Evolutionary conservation across 1,139 yeast species (phyloP).

Genomic region (Kodamaea sp.): DNA sequence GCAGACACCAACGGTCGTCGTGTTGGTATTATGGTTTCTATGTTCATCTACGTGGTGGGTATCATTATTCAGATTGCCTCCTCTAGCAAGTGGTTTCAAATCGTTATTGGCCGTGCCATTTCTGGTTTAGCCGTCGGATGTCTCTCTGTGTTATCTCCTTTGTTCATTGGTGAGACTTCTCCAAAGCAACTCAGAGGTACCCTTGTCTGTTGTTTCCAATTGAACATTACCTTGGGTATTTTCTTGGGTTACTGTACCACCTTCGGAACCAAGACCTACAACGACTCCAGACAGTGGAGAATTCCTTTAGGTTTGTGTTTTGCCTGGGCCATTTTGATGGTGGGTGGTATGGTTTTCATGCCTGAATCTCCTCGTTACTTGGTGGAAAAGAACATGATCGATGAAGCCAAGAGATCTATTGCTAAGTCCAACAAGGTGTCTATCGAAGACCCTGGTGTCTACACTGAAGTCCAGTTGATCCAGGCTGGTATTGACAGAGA

Average conservation of each 20-base stretch:
- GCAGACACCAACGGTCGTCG: constrained; percentile 26
- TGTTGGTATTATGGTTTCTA: constrained; percentile 23
- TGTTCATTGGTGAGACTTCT: constrained; percentile 26
- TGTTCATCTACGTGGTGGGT: constrained; percentile 24
- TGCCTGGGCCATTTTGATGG: constrained; percentile 25
- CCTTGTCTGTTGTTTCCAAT: constrained; percentile 27
- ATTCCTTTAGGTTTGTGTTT: constrained; percentile 25
- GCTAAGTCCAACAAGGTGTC: constrained; percentile 23
- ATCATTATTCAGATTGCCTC: constrained; percentile 25
- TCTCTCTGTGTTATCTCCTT: constrained; percentile 24
- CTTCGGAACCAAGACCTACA: constrained; percentile 21
- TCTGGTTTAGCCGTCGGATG: constrained; percentile 28
- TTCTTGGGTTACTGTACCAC: constrained; percentile 47
- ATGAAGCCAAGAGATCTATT: constrained; percentile 55
- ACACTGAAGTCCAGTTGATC: constrained; percentile 59
- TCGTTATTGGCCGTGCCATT: constrained; percentile 46
- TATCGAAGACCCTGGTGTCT: constrained; percentile 56
- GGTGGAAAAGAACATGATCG: constrained; percentile 21
- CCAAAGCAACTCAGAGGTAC: constrained; percentile 28
- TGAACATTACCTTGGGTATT: constrained; percentile 29
- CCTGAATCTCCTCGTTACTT: constrained; percentile 29
- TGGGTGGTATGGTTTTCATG: constrained; percentile 25
- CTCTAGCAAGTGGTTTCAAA: constrained; percentile 47
- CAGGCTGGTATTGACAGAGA: constrained; percentile 67
- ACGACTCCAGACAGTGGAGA: constrained; percentile 19